A percentile compares a stretch with the other conserved stretches of the same genome.
Evolutionary conservation across 805 yeast genomes (phyloP).

Genomic region (Wickerhamiella sorbophila): DNA sequence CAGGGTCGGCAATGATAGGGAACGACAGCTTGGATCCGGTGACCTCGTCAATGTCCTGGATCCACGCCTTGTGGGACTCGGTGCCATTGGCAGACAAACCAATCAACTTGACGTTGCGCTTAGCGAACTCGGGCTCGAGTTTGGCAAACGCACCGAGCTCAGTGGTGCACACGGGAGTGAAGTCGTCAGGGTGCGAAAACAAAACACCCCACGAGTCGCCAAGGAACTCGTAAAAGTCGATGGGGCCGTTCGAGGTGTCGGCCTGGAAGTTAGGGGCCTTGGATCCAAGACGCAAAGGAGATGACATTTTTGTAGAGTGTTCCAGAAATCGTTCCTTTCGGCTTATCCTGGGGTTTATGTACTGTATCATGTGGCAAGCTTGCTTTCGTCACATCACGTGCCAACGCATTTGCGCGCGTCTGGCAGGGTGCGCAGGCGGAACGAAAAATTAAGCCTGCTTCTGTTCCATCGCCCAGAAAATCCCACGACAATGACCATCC

Average conservation of each 20-base stretch:
- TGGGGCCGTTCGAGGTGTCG: constrained; percentile 68
- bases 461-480: no score
- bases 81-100: constrained; percentile 83
- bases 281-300: constrained; percentile 57
- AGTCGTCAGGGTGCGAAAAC: constrained; percentile 93
- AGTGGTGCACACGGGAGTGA: constrained; percentile 94
- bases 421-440: no score
- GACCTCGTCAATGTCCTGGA: constrained; percentile 83
- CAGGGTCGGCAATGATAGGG: constrained; percentile 86
- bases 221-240: constrained; percentile 75
- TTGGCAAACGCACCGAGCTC: constrained; percentile 91
- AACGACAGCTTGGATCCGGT: constrained; percentile 60
- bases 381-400: constrained; percentile 5
- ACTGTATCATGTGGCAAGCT: neutral
- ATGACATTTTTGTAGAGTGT: constrained; percentile 4
- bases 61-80: constrained; percentile 76
- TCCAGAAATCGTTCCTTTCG: no score
- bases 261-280: constrained; percentile 82
- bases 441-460: no score
- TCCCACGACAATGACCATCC: no score
- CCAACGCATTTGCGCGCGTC: neutral
- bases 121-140: constrained; percentile 78
- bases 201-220: constrained; percentile 79
- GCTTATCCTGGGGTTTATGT: neutral
- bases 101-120: constrained; percentile 76